Evolutionary conservation across 75 land plant genomes (phyloP).

Genomic region (Isoetes taiwanensis): DNA sequence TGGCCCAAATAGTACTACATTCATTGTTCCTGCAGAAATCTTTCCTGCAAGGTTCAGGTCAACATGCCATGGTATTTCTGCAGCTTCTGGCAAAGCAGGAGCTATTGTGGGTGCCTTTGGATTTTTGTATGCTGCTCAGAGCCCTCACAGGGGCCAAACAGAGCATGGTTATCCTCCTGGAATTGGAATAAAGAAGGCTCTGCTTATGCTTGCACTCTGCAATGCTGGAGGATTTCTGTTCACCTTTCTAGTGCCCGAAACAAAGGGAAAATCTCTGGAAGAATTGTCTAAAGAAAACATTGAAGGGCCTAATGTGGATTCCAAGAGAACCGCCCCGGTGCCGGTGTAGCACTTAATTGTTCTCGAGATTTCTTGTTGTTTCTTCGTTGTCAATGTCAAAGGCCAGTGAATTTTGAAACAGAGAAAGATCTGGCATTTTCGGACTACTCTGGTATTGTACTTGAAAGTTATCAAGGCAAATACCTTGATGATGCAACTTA

Average conservation of each 20-base stretch:
- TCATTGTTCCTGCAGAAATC: conserved; percentile 31
- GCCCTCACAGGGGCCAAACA: neutral
- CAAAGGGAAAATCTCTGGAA: conserved; percentile 32
- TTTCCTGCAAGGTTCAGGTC: conserved; percentile 59
- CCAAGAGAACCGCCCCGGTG: too few species aligned
- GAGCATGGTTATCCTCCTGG: conserved; percentile 25
- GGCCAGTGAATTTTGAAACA: too few species aligned
- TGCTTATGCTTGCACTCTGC: conserved; percentile 16
- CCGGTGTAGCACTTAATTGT: too few species aligned
- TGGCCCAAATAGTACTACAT: conserved; percentile 34
- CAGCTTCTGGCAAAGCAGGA: conserved; percentile 61
- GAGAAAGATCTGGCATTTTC: too few species aligned
- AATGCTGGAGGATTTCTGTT: conserved; percentile 26
- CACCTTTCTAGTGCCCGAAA: conserved; percentile 36
- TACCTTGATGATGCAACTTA: too few species aligned
- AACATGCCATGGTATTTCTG: conserved; percentile 77
- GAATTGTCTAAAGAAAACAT: conserved; percentile 30
- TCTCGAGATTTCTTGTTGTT: too few species aligned
- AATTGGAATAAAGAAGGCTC: conserved; percentile 20
- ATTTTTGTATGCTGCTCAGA: conserved; percentile 15
- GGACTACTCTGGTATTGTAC: too few species aligned
- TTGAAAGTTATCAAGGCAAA: too few species aligned
- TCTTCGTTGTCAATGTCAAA: too few species aligned
- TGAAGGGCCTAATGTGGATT: conserved; percentile 5
- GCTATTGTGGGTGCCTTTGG: conserved; percentile 24